These are phyloP conservation scores for Colletotrichum tanaceti DNA, from an alignment of 2,329 filamentous ascomycete species.

Conservation along the genomic window DNA sequence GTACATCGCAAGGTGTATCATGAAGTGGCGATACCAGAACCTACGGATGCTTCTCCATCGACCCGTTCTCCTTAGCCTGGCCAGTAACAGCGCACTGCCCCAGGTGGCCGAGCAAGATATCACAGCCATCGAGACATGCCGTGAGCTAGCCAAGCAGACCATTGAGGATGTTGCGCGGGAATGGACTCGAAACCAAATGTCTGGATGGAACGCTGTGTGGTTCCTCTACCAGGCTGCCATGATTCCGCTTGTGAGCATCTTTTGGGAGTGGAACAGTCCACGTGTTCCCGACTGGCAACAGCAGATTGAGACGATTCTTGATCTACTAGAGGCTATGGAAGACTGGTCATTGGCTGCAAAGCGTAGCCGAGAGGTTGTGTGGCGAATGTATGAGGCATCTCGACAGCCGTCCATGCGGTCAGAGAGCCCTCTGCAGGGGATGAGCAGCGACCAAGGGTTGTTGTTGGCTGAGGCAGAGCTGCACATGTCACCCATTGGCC, in stretches of 20 bases:
- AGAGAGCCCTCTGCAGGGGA: slow-evolving; percentile 47
- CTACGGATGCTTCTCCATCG: slow-evolving; percentile 81
- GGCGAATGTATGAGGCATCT: slow-evolving; percentile 71
- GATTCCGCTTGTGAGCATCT: slow-evolving; percentile 80
- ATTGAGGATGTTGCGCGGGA: slow-evolving; percentile 79
- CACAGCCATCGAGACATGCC: slow-evolving; percentile 74
- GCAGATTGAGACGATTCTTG: slow-evolving; percentile 68
- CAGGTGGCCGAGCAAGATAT: slow-evolving; percentile 71
- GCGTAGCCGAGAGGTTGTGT: slow-evolving; percentile 72
- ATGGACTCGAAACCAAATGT: slow-evolving; percentile 79
- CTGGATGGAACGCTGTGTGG: slow-evolving; percentile 85
- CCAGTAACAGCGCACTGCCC: slow-evolving; percentile 62
- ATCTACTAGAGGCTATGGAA: slow-evolving; percentile 72
- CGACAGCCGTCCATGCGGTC: slow-evolving; percentile 51
- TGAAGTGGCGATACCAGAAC: slow-evolving; percentile 87
- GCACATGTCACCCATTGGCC: slow-evolving; percentile 63
- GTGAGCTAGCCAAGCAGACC: slow-evolving; percentile 74
- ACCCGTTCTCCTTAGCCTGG: slow-evolving; percentile 75
- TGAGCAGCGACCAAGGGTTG: slow-evolving; percentile 51
- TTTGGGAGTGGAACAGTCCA: slow-evolving; percentile 70
- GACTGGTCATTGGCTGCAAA: slow-evolving; percentile 73
- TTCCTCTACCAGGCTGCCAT: slow-evolving; percentile 84
- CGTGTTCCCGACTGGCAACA: slow-evolving; percentile 64
- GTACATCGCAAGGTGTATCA: slow-evolving; percentile 76
- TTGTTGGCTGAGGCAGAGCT: slow-evolving; percentile 55